A percentile compares a stretch with the other conserved stretches of the same genome.
Evolutionary conservation across 176 grass and related monocot genomes (phyloP).

Genomic region (Carex pumila): DNA sequence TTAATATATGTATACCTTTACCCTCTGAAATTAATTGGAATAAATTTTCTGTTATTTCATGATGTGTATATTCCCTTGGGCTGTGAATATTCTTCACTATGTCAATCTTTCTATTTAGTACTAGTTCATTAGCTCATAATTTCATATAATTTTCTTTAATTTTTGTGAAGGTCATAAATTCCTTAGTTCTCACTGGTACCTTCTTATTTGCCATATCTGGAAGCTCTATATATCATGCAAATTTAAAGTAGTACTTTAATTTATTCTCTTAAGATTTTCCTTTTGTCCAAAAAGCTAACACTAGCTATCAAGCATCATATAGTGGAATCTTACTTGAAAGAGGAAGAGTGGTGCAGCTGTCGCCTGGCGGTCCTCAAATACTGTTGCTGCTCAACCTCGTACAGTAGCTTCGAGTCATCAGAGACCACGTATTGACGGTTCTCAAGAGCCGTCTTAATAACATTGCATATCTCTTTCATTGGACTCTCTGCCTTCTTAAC

Average conservation of each 20-base stretch:
- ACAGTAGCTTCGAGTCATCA: constrained; percentile 30
- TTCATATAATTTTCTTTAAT: neutral
- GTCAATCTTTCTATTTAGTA: neutral
- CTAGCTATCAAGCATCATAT: neutral
- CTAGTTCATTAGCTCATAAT: neutral
- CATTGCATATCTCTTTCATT: constrained; percentile 37
- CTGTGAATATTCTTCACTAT: neutral
- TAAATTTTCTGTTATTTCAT: neutral
- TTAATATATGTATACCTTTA: neutral
- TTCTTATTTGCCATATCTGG: neutral
- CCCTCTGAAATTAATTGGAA: neutral
- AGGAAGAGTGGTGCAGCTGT: constrained; percentile 23
- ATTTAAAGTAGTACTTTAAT: neutral
- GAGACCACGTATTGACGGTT: constrained; percentile 21
- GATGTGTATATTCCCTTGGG: neutral
- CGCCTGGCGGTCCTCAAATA: constrained; percentile 33
- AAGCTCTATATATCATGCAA: neutral
- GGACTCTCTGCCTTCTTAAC: constrained; percentile 35
- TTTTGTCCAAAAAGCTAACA: neutral
- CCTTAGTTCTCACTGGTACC: neutral
- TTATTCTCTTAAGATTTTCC: neutral
- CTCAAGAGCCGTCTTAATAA: constrained; percentile 25
- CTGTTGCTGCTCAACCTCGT: constrained; percentile 38
- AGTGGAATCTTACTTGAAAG: constrained; percentile 21
- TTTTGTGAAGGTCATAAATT: neutral